Evolutionary conservation across 2,329 filamentous ascomycete genomes (phyloP), one percentile per base, ranked within the genome.

Genomic region (Polychaeton citri): DNA sequence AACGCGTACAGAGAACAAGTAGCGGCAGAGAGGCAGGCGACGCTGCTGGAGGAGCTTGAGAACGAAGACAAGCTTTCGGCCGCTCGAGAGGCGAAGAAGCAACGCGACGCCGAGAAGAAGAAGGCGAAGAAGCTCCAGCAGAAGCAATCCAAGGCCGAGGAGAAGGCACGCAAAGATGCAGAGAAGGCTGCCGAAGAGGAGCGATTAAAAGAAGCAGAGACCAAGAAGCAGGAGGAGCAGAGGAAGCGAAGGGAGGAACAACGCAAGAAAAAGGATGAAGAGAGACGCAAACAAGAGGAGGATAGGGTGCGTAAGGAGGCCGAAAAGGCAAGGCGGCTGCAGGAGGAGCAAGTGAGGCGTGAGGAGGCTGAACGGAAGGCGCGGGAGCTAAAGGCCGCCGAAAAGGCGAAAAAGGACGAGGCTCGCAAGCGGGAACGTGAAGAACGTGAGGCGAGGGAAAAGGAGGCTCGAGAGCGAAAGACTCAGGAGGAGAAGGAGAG

Each of bases 1-100:
- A 88, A 83, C 30, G 90, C 90, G n/a, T 98, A 98, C 62, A 82
- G 86, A 58, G 88, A 96, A 63, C 95, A 95, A 58, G 88, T 98
- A 3, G 85, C 90, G 13, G 78, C 80, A 49, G 88, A 98, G 62
- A 82, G 90, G 19, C 88, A 95, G 54, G 72, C 82, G 52, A 86
- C 86, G 57, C 76, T 98, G 16, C 69, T 98, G 18, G 82, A 95
- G 55, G 90, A 98, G 58, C 68, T 95, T 2, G 79, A 87, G 46
- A 84, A 93, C 54, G 90, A 98, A 57, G 74, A 75, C 43, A 75
- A 76, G 37, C 74, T 79, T 34, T 78, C 82, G 42, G 74, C 78
- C 35, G 74, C 88, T 57, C 80, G 81, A 43, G 87, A 90, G 56
- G 86, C 83, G 15, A 95, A 95, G 65, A 94, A 88, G 59, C 82